Evolutionary conservation across 257 asterid genomes (phyloP), one percentile per base, ranked within the genome.

Genomic region (Salvia miltiorrhiza): DNA sequence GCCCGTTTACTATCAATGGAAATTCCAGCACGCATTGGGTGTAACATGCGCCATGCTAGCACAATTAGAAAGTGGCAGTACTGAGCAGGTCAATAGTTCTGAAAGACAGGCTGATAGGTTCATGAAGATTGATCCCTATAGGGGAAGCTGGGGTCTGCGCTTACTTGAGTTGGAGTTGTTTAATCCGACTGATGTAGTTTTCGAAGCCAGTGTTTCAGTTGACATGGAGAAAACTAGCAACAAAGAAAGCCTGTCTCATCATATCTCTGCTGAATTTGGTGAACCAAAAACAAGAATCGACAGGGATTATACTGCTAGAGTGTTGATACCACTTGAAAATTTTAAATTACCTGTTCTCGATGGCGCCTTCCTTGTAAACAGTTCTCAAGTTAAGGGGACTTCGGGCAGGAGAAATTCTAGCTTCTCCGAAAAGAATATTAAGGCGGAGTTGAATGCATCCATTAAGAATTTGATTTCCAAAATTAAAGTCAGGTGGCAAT

Each of bases 141-240:
- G 97, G 79, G 99, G 99, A 80, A 94, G 99, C 81, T 94, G 99
- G 99, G 99, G 99, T 47, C 82, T 94, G 52, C 97, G 96, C 59
- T 91, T 94, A 72, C 97, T 94, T 70, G 99, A 94, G 75, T 72
- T 94, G 74, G 97, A 94, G 83, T 71, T 94, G 76, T 94, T 86
- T 77, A 94, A 94, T 81, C 97, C 96, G 41, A 94, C 99, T 23
- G 99, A 94, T 77, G 88, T 87, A 47, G 96, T 89, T 75, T 94
- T 94, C 63, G 99, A 94, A 87, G 85, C 89, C 69, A 88, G 89
- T 23, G 97, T 94, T 52, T 89, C 96, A 7, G 90, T 93, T 65
- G 90, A 90, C 77, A 70, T 85, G 63, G 97, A 90, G 79, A 82
- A 72, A 65, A 69, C 84, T 14, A 49, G 69, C 56, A 78, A 63